Evolutionary conservation across 768 basidiomycete genomes (phyloP).

Genomic region (Tulasnella calospora): DNA sequence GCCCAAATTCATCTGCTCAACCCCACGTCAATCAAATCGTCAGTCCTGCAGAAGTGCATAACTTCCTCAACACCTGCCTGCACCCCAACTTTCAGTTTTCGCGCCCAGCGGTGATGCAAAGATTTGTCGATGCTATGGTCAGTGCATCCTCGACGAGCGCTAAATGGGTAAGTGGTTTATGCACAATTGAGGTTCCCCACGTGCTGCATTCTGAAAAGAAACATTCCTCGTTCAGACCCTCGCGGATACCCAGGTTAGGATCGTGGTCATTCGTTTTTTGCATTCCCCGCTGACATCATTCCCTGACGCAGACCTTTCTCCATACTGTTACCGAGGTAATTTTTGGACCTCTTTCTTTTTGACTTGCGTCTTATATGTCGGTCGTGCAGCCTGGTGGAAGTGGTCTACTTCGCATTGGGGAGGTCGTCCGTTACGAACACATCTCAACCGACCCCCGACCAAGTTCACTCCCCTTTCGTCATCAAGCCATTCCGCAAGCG

Average conservation of each 20-base stretch:
- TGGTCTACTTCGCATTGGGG: neutral
- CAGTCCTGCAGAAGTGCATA: slow-evolving; percentile 6
- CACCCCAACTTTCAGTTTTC: slow-evolving; percentile 18
- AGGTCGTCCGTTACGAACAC: neutral
- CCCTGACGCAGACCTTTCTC: neutral
- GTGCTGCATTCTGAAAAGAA: neutral
- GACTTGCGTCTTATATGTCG: neutral
- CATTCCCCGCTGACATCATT: neutral
- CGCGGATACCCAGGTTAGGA: neutral
- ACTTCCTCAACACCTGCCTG: slow-evolving; percentile 16
- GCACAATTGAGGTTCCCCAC: too few relatives aligned
- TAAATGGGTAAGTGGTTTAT: neutral
- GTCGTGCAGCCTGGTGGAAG: neutral
- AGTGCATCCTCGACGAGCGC: neutral
- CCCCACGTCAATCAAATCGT: neutral
- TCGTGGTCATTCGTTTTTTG: neutral
- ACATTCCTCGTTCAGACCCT: neutral
- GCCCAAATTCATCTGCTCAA: neutral
- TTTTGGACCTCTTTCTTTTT: neutral
- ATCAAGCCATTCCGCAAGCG: neutral
- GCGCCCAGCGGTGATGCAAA: slow-evolving; percentile 10
- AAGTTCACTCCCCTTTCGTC: neutral
- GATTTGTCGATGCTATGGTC: neutral
- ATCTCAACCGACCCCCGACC: neutral
- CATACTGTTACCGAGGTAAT: neutral